Conservation (phyloP, 257 asterid species). For the Solanum neorickii region DNA sequence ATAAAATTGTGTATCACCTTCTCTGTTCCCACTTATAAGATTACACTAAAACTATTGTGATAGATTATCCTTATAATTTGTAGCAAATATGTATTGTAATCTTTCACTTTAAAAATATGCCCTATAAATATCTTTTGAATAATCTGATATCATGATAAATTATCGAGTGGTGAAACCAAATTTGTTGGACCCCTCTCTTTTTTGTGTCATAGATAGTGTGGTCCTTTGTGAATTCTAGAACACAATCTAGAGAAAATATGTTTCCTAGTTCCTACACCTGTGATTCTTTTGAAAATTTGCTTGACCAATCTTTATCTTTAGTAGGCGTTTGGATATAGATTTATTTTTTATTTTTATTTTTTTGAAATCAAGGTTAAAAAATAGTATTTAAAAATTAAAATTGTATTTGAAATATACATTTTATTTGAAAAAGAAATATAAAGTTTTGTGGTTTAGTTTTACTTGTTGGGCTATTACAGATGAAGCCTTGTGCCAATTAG, state of each 20-base stretch:
- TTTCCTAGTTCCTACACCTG: not conserved
- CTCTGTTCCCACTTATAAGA: not conserved
- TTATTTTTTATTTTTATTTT: not conserved
- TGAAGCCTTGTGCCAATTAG: not conserved
- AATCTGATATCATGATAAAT: not conserved
- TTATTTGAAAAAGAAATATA: not conserved
- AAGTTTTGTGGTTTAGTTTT: not conserved
- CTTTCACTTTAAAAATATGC: not conserved
- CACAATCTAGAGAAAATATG: not conserved
- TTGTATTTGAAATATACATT: not conserved
- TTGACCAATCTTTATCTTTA: not conserved
- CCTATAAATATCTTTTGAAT: not conserved
- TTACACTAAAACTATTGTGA: not conserved
- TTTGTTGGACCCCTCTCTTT: not conserved
- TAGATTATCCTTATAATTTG: not conserved
- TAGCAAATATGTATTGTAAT: not conserved
- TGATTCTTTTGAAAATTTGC: not conserved
- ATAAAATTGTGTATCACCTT: not conserved
- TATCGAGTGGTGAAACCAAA: not conserved
- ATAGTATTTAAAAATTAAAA: not conserved
- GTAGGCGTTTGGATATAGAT: not conserved
- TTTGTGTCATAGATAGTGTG: not conserved
- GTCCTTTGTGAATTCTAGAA: not conserved
- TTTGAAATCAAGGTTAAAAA: not conserved
- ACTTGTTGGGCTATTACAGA: not conserved